Conservation (phyloP, 73 alveolate genomes). For the Tetrahymena elliotti region DNA sequence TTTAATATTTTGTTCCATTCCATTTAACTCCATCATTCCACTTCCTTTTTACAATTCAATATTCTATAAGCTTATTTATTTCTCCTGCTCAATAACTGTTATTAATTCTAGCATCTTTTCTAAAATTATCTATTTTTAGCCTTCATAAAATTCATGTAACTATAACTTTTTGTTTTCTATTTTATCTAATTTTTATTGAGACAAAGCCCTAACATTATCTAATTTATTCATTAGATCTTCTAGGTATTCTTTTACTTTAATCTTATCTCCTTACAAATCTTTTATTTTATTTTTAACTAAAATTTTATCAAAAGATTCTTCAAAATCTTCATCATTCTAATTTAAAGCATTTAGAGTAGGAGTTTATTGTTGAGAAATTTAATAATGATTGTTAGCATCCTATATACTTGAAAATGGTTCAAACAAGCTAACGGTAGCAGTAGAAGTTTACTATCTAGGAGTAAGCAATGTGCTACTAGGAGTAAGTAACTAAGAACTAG, state of each 20-base stretch:
- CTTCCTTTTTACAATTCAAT: background rate
- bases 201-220: background rate
- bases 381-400: background rate
- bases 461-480: background rate
- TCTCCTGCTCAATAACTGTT: background rate
- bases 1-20: background rate
- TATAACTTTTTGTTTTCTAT: background rate
- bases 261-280: background rate
- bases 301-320: background rate
- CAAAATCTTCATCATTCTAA: background rate
- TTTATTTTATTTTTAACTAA: background rate
- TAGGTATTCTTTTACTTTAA: background rate
- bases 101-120: background rate
- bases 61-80: background rate
- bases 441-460: background rate
- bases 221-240: background rate
- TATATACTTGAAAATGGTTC: background rate
- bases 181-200: background rate
- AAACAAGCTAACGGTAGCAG: background rate
- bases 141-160: background rate
- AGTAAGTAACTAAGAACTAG: background rate
- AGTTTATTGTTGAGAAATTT: background rate
- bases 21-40: background rate
- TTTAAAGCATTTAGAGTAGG: background rate
- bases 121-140: background rate